Percentiles rank a stretch among this genome's conserved stretches.
Conservation (phyloP, 306 rosid species). For the Mucuna pruriens region DNA sequence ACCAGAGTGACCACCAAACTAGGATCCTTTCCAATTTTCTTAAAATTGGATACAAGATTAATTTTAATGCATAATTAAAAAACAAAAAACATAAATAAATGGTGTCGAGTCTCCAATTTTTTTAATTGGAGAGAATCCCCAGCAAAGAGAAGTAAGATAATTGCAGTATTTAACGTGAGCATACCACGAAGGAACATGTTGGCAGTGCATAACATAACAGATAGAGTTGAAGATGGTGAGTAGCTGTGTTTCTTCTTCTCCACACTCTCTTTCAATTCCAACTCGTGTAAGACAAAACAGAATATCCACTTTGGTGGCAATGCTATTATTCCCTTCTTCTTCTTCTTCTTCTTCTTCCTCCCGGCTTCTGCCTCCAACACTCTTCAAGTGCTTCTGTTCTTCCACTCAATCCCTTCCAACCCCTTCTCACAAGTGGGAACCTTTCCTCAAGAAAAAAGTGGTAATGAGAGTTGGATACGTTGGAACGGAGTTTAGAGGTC, state of each 20-base stretch:
- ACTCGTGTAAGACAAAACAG: background rate
- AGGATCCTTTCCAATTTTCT: too few relatives aligned
- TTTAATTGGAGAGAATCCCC: too few relatives aligned
- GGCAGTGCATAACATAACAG: background rate
- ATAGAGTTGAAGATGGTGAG: background rate
- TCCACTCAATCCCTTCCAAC: constrained; percentile 28
- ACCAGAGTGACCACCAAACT: too few relatives aligned
- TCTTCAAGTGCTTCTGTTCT: constrained; percentile 41
- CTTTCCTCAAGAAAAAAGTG: constrained; percentile 51
- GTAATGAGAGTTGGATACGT: constrained; percentile 57
- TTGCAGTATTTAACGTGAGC: background rate
- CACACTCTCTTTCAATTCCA: background rate
- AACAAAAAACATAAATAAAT: too few relatives aligned
- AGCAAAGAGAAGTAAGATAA: background rate
- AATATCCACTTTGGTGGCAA: constrained; percentile 7
- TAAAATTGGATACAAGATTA: too few relatives aligned
- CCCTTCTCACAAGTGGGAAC: constrained; percentile 46
- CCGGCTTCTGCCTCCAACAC: constrained; percentile 27
- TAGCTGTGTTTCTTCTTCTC: background rate
- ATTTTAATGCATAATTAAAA: too few relatives aligned
- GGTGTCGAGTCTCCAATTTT: too few relatives aligned
- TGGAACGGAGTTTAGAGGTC: constrained; percentile 56
- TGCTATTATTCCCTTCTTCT: constrained; percentile 26
- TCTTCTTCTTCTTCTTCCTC: constrained; percentile 21
- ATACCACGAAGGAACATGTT: background rate